These are phyloP conservation scores for Carex arenaria DNA, from an alignment of 202 grass and related monocot species.

Conservation along the genomic window DNA sequence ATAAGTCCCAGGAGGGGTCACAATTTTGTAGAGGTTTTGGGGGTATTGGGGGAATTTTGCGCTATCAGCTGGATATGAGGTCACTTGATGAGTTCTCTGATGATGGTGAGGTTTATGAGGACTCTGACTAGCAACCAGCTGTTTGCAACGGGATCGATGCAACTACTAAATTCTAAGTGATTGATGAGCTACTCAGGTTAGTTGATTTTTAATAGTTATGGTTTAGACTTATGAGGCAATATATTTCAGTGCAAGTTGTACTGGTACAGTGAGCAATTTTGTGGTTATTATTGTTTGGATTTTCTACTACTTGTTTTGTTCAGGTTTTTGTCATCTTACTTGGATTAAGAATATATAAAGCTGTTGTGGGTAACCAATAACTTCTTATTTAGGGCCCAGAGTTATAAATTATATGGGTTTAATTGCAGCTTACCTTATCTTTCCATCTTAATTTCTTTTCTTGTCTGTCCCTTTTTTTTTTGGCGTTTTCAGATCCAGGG, in stretches of 20 bases:
- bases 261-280: constrained; percentile 8
- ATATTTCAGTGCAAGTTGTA: not conserved
- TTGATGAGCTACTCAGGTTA: constrained; percentile 13
- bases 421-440: not conserved
- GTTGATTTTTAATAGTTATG: constrained; percentile 1
- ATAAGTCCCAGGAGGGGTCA: constrained; percentile 83
- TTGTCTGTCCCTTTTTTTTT: not conserved
- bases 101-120: constrained; percentile 56
- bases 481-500: not conserved
- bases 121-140: constrained; percentile 49
- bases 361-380: not conserved
- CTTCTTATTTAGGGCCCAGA: not conserved
- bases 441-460: constrained; percentile 8
- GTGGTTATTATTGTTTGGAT: not conserved
- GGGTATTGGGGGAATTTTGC: constrained; percentile 71
- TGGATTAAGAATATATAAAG: not conserved
- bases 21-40: constrained; percentile 87
- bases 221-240: not conserved
- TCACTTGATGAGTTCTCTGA: constrained; percentile 82
- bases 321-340: not conserved
- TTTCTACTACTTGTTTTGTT: not conserved
- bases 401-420: not conserved
- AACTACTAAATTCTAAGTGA: constrained; percentile 16
- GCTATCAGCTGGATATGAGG: constrained; percentile 71
- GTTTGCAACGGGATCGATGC: constrained; percentile 1